Evolutionary conservation across 768 basidiomycete species (phyloP), one percentile per base, ranked within the genome.

Genomic region (Austroboletus festivus): DNA sequence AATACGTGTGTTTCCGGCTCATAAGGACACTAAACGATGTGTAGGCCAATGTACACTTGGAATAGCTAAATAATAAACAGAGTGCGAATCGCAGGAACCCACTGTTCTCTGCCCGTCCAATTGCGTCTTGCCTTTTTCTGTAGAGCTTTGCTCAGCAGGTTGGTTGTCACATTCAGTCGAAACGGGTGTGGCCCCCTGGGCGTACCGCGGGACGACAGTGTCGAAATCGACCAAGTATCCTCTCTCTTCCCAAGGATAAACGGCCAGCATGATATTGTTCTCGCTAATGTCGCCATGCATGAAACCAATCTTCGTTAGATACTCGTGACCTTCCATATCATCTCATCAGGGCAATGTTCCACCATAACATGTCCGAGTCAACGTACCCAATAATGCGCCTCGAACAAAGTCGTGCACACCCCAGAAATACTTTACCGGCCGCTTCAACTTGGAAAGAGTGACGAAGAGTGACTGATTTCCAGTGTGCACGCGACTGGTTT

Each of bases 211-310:
- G 1, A 50, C 48, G 8, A 50, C 51, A 51, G 49, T 50, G 24
- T 71, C 66, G 4, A 70, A 45, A 42, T 69, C 69, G 20, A 56
- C 67, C 42, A 70, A n/a, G 33, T 66, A 70, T 1, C 66, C 68
- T 33, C 51, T 15, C 38, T 47, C 50, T 5, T 38, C 51, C 39
- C 46, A 46, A n/a, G 47, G 48, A 13, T 15, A 38, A 22, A 21
- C 44, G 3, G 53, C 52, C 2, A 71, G 63, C 15, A 71, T 58
- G 7, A 72, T 55, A 38, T 70, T 70, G 11, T 68, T 68, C 23
- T 61, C 59, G 50, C 65, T 71, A 41, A 71, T 51, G 41, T 71
- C 65, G 4, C 66, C 53, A 34, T 70, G 68, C 4, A 69, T 41
- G 34, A 72, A 57, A 0, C 59, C 60, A 11, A 50, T 48, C 0